These are phyloP conservation scores for Ensete ventricosum DNA, from an alignment of 176 grass and related monocot genomes.

Conservation along the genomic window DNA sequence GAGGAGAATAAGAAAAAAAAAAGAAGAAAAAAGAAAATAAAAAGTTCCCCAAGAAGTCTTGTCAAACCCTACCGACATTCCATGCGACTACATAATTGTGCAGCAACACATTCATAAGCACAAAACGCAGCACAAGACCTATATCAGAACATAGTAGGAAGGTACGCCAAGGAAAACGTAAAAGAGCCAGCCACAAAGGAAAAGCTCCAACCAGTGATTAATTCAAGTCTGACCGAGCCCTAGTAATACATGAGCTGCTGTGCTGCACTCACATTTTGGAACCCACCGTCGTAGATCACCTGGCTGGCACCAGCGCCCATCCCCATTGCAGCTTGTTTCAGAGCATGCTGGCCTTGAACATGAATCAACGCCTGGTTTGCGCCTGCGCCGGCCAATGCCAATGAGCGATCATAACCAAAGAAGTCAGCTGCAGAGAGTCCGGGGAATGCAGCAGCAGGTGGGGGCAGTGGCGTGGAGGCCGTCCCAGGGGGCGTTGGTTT, in stretches of 20 bases:
- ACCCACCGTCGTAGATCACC: constrained; percentile 64
- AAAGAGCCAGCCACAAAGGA: not conserved
- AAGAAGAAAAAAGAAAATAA: too few relatives aligned
- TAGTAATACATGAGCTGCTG: constrained; percentile 95
- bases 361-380: constrained; percentile 42
- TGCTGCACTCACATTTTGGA: constrained; percentile 37
- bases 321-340: constrained; percentile 53
- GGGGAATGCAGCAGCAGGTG: constrained; percentile 45
- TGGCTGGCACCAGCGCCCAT: constrained; percentile 60
- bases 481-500: constrained; percentile 87
- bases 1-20: too few relatives aligned
- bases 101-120: too few relatives aligned
- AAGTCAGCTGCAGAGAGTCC: constrained; percentile 52
- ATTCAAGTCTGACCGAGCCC: not conserved
- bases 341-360: constrained; percentile 41
- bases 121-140: too few relatives aligned
- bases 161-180: not conserved
- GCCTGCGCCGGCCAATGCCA: constrained; percentile 59
- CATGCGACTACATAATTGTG: too few relatives aligned
- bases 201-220: not conserved
- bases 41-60: too few relatives aligned
- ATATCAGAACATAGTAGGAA: too few relatives aligned
- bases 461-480: constrained; percentile 54
- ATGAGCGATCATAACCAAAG: constrained; percentile 54
- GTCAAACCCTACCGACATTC: too few relatives aligned